Evolutionary conservation across 148 eudicot genomes (phyloP).

Genomic region (Cornus kousa): DNA sequence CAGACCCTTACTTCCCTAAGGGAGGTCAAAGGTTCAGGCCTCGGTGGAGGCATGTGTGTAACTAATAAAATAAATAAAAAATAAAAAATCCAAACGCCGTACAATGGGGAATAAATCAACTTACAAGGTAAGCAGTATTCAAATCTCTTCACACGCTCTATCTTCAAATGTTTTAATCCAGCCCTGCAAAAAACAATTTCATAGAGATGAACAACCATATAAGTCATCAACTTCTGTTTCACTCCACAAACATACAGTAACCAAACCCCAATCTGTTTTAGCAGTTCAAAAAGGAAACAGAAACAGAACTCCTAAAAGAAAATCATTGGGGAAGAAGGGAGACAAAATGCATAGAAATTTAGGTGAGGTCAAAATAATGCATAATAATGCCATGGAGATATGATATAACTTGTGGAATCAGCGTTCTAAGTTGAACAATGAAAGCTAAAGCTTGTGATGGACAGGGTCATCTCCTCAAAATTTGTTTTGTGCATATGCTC

Average conservation of each 20-base stretch:
- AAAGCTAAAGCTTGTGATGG: slow-evolving; percentile 2
- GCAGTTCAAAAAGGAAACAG: background rate
- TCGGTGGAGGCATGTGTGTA: no score
- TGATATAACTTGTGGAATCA: background rate
- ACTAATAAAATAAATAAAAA: no score
- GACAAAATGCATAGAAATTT: background rate
- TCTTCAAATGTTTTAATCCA: slow-evolving; percentile 72
- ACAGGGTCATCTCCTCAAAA: background rate
- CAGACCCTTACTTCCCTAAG: no score
- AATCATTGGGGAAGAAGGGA: background rate
- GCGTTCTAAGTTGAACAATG: background rate
- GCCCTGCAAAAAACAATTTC: slow-evolving; percentile 50
- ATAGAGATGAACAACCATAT: slow-evolving; percentile 2
- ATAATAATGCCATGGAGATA: background rate
- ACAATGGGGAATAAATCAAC: slow-evolving; percentile 21
- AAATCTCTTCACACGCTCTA: slow-evolving; percentile 84
- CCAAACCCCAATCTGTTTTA: background rate
- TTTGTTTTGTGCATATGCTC: no score
- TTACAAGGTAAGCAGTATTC: slow-evolving; percentile 97
- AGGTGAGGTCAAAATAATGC: background rate
- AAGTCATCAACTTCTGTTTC: background rate
- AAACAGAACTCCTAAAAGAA: background rate
- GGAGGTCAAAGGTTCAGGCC: no score
- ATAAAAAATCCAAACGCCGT: background rate
- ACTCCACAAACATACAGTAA: background rate